Base-by-base conservation (phyloP, 2,329 filamentous ascomycete genomes). In the Arthrinium phaeospermum region DNA sequence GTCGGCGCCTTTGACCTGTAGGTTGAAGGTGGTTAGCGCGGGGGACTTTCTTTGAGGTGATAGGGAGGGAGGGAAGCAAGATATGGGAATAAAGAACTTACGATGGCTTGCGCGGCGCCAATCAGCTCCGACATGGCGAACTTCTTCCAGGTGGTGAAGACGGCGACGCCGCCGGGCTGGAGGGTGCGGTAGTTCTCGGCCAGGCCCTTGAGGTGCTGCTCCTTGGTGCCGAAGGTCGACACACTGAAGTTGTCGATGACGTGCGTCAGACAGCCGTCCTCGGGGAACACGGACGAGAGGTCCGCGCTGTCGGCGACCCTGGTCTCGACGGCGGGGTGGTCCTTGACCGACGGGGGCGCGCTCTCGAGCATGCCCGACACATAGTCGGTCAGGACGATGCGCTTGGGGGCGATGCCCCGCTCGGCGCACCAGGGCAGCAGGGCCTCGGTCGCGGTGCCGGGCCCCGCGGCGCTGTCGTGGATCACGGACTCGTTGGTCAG, bases 381-480 rank as follows among this genome's bases (percentile, higher is more conserved):
- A 68, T 75, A 75, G 73, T 78, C 77, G n/a, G 76, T 76, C 22
- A 74, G 71, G 13, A 76, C 67, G 68, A 76, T 70, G 16, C 30
- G 34, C 16, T 22, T 22, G n/a, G 74, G 68, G 34, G 7, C 0
- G 71, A 69, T 37, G 53, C 57, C 24, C 51, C 14, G 64, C 68
- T 47, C 49, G 51, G 67, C 72, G 51, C 8, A 82, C 67, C 37
- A 77, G 75, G 1, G 78, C 75, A 0, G 64, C 67, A 72, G 68
- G 16, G 68, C 71, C n/a, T 30, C 34, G 1, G 80, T 74, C 19
- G 78, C 80, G 1, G 78, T 79, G 10, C 80, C 80, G 0, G 80
- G 80, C 0, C 80, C 80, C 6, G 80, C 79, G 12, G 80, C 80
- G 70, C 78, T 81, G 57, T 82, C 80, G 70, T 81, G 80, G 8